phyloP scores from a whole-genome alignment of 208 protist species.

The Angomonas desouzai region DNA sequence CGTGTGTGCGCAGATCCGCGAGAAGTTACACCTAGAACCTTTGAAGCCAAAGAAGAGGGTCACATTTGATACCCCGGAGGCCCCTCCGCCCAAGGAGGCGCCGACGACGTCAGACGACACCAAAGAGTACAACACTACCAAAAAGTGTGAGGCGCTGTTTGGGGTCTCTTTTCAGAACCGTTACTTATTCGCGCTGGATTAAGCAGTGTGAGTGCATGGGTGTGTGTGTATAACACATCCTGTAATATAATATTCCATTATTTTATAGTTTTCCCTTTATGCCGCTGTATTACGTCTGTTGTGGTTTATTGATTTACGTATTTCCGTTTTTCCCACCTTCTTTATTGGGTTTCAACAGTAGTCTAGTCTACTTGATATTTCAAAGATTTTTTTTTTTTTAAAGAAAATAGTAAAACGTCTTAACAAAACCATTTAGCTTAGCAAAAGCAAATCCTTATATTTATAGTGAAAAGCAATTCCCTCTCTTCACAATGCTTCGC shows the following conservation, averaged over 20 bases:
- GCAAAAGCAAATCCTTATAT: not conserved
- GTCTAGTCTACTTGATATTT: too few species aligned
- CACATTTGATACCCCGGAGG: too few species aligned
- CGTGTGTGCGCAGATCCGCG: conserved; percentile 67
- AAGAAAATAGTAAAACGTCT: too few species aligned
- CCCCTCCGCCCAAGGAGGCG: too few species aligned
- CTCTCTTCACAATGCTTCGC: conserved; percentile 46
- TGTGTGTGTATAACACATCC: not conserved
- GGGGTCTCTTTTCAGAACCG: conserved; percentile 87
- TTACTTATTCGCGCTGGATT: conserved; percentile 86
- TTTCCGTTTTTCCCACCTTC: too few species aligned
- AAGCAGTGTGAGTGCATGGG: not conserved
- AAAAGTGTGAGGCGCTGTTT: conserved; percentile 74
- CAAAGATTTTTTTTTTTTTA: too few species aligned
- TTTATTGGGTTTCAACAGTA: too few species aligned
- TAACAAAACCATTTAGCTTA: not conserved
- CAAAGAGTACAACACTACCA: conserved; percentile 80
- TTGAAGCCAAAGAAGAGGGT: not conserved
- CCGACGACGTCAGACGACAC: conserved; percentile 6
- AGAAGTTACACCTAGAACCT: conserved; percentile 67
- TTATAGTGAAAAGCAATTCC: not conserved
- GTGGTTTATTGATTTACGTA: too few species aligned
- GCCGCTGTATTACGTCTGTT: too few species aligned
- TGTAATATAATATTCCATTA: conserved; percentile 2
- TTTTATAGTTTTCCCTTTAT: too few species aligned